Evolutionary conservation across 2,329 filamentous ascomycete genomes (phyloP), one percentile per base, ranked within the genome.

Genomic region (Cadophora sp.): DNA sequence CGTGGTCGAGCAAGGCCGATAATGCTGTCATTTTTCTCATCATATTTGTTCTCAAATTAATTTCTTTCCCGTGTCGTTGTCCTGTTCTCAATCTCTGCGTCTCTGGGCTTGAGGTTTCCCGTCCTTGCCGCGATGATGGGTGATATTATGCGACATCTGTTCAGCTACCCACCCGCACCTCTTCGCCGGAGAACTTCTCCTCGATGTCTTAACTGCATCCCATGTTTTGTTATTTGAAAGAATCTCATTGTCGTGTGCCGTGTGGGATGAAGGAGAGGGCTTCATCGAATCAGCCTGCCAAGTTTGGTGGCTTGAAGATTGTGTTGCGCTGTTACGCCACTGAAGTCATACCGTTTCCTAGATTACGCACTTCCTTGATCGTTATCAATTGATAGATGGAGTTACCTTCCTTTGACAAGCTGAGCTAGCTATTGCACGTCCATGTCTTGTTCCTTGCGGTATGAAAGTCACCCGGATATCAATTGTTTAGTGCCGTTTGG

Each of bases 311-410:
- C 50, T 53, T 16, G 27, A 16, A 18, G 3, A 30, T 33, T 33
- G 14, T 11, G 3, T 53, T 33, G 27, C 27, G 50, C 50, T 11
- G 3, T 53, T 33, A 16, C 27, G 50, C 50, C 50, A 27, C 50
- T 53, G 50, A 53, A 53, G 50, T 53, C 50, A 53, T 53, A 27
- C 50, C 50, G 50, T 33, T 36, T 33, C n/a, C 14, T 1, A n/a
- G 27, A 36, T 53, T 18, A 27, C 50, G 7, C 50, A 53, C 27
- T 27, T 53, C 27, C 18, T 9, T 1, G n/a, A 30, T 33, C 5
- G 13, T 33, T 53, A 8, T 45, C 14, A 16, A 18, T 48, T 22
- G 47, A 45, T 48, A 2, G 11, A 6, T 48, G 3, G 13, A 22
- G 1, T 48, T 3, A 14, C 9, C n/a, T 48, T n/a, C 18, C 3